Base-by-base conservation (phyloP, 768 basidiomycete species). In the Pluteus cervinus region DNA sequence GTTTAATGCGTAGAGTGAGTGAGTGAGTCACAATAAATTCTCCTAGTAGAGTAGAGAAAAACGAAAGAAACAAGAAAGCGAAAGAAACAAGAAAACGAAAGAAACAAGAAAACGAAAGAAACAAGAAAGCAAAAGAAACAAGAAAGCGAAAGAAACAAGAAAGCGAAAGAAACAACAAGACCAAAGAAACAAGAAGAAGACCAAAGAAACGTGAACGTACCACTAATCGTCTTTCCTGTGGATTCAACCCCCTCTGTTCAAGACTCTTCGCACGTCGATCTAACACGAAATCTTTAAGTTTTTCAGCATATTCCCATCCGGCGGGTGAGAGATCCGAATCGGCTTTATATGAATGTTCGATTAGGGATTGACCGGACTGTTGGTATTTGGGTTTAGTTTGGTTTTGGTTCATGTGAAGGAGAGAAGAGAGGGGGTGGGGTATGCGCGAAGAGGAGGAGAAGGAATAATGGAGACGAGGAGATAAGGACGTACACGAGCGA, bases 291-390 rank as follows among this genome's bases (percentile, higher is more conserved):
- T 96, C 87, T 49, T 85, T 91, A 42, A 99, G 66, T 26, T 71
- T 73, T 47, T 89, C 86, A 2, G 93, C 83, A 47, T 99, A 99
- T 42, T 96, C 92, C 88, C 90, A 91, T 3, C 96, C 96, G 1
- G 81, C 83, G 3, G 88, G 86, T 2, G 93, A 96, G 7, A 99
- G 74, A 58, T 98, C 94, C 2, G 93, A 91, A 53, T 99, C 96
- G 24, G 96, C 93, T 63, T 93, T 94, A 71, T 93, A 98, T 4
- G 94, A 98, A 56, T 98, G 96, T 56, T 99, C 96, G 49, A 97
- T 92, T 41, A 97, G 69, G 9, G 91, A 94, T 71, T 93, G 92
- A n/a, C 96, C 96, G 12, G 93, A 94, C 92, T 96, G 49, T 14
- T 14, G n/a, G n/a, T 1, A 15, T 18, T 28, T 8, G 14, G n/a